Base-by-base conservation (phyloP, 352 stramenopile genomes). In the Phytophthora nicotianae region DNA sequence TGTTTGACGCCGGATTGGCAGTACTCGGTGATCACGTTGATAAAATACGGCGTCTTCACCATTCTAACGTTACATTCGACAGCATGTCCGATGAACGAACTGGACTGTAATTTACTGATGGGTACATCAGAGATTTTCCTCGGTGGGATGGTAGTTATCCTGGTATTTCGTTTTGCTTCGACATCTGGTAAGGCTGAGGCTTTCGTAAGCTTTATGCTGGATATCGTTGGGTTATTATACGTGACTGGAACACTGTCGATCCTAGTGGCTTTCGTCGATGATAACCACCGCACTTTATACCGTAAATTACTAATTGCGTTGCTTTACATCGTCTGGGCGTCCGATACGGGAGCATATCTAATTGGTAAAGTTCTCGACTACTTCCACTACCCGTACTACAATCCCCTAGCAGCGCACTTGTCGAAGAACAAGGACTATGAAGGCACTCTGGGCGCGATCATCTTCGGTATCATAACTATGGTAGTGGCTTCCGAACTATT, bases 341-440 rank as follows among this genome's bases (percentile, higher is more conserved):
- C 82, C 38, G 95, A 98, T 74, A 91, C 97, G 7, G 93, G 93
- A 26, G 95, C 94, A 2, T 99, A 98, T 68, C 83, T 98, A 61
- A 89, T 88, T 7, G 96, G 96, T 17, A 88, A 97, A 49, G 56
- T 79, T 5, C 93, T 96, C 50, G 91, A 81, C 14, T 85, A 84
- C 17, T 93, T 86, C 24, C 88, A 95, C 37, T 86, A 98, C 16
- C 81, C 83, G 23, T 73, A 77, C 27, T 88, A 98, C 35, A 74
- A 86, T 20, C 74, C 77, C 1, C 80, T 96, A 1, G 95, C 95
- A 0, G 88, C 89, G 0, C 90, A 94, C 52, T 56, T 97, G 5
- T 98, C 89, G 35, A 95, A 95, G 21, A 98, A 98, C 81, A 99
- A 99, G 65, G 97, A 97, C 29, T 90, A 98, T 14, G 96, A 98